These are phyloP conservation scores for Solanum pimpinellifolium DNA, from an alignment of 257 asterid species.

Conservation along the genomic window DNA sequence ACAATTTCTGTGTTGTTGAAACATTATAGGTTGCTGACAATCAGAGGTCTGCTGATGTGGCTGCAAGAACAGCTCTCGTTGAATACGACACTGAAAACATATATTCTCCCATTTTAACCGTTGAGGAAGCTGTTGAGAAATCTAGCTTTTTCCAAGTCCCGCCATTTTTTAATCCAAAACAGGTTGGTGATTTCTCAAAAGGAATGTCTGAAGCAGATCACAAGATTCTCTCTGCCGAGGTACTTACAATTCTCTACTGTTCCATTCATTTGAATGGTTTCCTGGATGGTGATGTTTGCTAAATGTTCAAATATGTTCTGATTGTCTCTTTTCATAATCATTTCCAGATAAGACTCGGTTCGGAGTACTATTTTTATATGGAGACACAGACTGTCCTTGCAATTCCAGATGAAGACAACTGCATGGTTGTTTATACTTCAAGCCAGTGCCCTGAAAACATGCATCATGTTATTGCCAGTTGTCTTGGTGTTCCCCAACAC, in stretches of 20 bases:
- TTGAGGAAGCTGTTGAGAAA: slow-evolving; percentile 53
- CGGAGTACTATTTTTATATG: slow-evolving; percentile 62
- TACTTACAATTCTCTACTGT: neutral
- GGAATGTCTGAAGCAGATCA: slow-evolving; percentile 77
- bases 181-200: slow-evolving; percentile 51
- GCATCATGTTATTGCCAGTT: slow-evolving; percentile 43
- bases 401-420: slow-evolving; percentile 74
- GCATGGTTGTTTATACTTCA: slow-evolving; percentile 68
- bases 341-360: slow-evolving; percentile 51
- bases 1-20: neutral
- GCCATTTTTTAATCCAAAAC: slow-evolving; percentile 21
- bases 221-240: slow-evolving; percentile 55
- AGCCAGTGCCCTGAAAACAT: slow-evolving; percentile 44
- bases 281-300: neutral
- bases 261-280: neutral
- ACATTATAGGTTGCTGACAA: slow-evolving; percentile 40
- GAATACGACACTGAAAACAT: slow-evolving; percentile 34
- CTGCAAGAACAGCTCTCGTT: slow-evolving; percentile 38
- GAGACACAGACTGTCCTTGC: slow-evolving; percentile 72
- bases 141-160: slow-evolving; percentile 48
- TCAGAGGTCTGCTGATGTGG: slow-evolving; percentile 43
- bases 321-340: neutral
- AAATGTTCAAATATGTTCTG: neutral
- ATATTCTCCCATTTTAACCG: slow-evolving; percentile 56
- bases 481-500: slow-evolving; percentile 63